Evolutionary conservation across 2,329 filamentous ascomycete genomes (phyloP).

Genomic region (Gyromitra esculenta): DNA sequence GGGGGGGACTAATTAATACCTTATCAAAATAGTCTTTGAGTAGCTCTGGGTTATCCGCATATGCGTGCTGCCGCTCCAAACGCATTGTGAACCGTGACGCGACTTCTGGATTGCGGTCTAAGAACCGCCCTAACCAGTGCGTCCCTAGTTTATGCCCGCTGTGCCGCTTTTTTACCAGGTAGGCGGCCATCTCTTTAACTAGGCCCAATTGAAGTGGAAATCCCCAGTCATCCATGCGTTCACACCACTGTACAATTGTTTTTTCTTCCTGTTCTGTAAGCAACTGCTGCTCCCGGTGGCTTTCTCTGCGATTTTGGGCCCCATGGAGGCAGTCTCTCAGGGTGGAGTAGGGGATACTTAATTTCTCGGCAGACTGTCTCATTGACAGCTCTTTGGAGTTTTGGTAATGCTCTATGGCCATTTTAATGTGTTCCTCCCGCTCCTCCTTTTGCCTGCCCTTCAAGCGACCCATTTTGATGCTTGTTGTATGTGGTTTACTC

Average conservation of each 20-base stretch:
- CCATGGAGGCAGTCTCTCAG: neutral
- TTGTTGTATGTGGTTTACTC: neutral
- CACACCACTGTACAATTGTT: conserved; percentile 19
- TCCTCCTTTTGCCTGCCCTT: conserved; percentile 12
- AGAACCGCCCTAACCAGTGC: neutral
- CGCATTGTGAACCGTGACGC: neutral
- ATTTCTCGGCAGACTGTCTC: neutral
- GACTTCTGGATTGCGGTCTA: neutral
- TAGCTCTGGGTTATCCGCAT: neutral
- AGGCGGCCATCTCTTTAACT: conserved; percentile 4
- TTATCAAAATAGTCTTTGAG: neutral
- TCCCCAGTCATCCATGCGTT: conserved; percentile 12
- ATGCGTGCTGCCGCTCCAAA: neutral
- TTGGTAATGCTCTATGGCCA: conserved; percentile 4
- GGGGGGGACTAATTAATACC: neutral
- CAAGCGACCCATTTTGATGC: conserved; percentile 4
- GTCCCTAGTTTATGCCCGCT: neutral
- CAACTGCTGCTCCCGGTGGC: neutral
- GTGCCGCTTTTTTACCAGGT: conserved; percentile 1
- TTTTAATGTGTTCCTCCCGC: neutral
- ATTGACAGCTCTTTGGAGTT: neutral
- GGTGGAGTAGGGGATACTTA: conserved; percentile 1
- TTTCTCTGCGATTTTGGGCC: neutral
- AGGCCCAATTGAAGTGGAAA: conserved; percentile 14
- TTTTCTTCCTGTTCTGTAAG: conserved; percentile 19